Conservation (phyloP, 1,139 yeast species). For the Geotrichum cucujoidarum region DNA sequence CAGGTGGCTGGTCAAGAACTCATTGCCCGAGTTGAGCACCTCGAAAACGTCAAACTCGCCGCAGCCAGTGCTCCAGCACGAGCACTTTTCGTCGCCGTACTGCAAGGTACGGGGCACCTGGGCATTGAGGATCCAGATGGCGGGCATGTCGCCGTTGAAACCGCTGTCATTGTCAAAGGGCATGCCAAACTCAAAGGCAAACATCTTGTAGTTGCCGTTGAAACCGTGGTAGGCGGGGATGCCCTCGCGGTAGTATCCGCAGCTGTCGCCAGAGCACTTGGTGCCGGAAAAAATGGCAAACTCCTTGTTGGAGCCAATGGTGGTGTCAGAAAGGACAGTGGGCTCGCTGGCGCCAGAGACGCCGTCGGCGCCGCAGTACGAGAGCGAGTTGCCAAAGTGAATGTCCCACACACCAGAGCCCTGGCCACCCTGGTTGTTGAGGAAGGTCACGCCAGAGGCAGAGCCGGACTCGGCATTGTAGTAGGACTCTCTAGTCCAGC, state of each 20-base stretch:
- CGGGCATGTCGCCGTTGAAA: conserved; percentile 80
- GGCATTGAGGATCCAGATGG: conserved; percentile 91
- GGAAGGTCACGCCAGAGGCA: conserved; percentile 68
- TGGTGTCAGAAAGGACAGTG: conserved; percentile 56
- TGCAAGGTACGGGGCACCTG: conserved; percentile 91
- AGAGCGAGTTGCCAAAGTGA: conserved; percentile 82
- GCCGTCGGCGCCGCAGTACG: conserved; percentile 76
- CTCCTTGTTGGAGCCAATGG: conserved; percentile 69
- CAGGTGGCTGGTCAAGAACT: conserved; percentile 70
- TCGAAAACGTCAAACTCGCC: conserved; percentile 95
- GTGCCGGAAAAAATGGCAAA: conserved; percentile 68
- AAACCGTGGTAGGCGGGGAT: conserved; percentile 94
- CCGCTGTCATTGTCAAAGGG: conserved; percentile 53
- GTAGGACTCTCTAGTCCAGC: conserved; percentile 74
- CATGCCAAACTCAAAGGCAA: conserved; percentile 87
- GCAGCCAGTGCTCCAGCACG: conserved; percentile 96
- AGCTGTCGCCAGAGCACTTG: conserved; percentile 51
- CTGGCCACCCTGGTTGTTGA: conserved; percentile 75
- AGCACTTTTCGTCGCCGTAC: conserved; percentile 72
- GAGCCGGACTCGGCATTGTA: conserved; percentile 54
- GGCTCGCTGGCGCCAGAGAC: conserved; percentile 57
- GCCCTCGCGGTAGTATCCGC: conserved; percentile 83
- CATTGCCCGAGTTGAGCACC: conserved; percentile 66
- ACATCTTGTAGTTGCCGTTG: conserved; percentile 63
- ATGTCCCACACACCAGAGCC: conserved; percentile 83